Base-by-base conservation (phyloP, 2,329 filamentous ascomycete species). In the Acephala macrosclerotiorum region DNA sequence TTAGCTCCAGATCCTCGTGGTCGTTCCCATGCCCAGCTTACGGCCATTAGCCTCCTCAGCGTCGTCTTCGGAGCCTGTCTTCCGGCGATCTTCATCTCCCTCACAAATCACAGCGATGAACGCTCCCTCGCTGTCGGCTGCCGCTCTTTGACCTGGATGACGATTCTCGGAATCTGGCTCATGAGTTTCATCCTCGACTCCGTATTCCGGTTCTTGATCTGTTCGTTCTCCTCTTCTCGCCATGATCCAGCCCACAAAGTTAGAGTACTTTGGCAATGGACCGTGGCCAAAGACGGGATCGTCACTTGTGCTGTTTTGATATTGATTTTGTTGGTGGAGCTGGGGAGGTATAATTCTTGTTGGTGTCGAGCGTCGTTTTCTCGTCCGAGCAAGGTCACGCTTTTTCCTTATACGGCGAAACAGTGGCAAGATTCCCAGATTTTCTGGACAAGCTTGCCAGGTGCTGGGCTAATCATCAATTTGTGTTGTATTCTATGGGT, bases 281-380 rank as follows among this genome's bases (percentile, higher is more conserved):
- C 59, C 6, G 49, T 62, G 25, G 38, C 9, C 29, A 62, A 62
- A 47, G 60, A 62, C 56, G 60, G 47, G 26, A 40, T 62, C 26
- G 35, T 45, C 7, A 42, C 49, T 25, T 25, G 53, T 22, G 40
- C 22, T 11, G 60, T 62, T 9, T 25, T 56, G 8, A 26, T 56
- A 18, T 33, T 62, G 1, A 22, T 62, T 12, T 56, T 62, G 12
- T 5, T 62, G 26, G 60, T 62, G 26, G 29, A 62, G 22, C 16
- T 62, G 29, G 60, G 60, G 12, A 62, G n/a, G 8, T 62, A 62
- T 42, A 62, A 62, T 42, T 62, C 60, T 11, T 62, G 60, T 29
- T 62, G 60, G 60, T 62, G 60, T 42, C 47, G 60, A 56, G 60
- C 49, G n/a, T 62, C 60, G 6, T 62, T 62, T 22, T 62, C 60